Conservation (phyloP, 1,284 basidiomycete genomes). For the Cutaneotrichosporon sp. region DNA sequence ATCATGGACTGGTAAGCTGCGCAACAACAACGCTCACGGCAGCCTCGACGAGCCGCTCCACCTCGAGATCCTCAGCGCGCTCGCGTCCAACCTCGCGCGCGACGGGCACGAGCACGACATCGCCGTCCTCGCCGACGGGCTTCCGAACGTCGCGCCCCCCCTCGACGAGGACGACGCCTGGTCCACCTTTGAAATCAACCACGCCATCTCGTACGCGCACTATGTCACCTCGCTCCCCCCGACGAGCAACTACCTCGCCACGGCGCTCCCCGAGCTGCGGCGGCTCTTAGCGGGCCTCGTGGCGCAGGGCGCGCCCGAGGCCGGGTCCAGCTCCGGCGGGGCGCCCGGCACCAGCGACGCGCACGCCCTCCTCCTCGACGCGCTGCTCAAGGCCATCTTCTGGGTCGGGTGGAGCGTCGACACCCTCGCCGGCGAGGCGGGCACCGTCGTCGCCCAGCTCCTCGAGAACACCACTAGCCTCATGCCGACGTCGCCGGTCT, state of each 20-base stretch:
- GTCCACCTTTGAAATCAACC: constrained; percentile 48
- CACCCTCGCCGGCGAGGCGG: constrained; percentile 25
- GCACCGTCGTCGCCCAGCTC: constrained; percentile 29
- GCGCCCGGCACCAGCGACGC: constrained; percentile 23
- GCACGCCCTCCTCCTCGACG: constrained; percentile 39
- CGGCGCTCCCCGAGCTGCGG: constrained; percentile 32
- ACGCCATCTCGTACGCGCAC: constrained; percentile 50
- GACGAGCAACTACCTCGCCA: constrained; percentile 19
- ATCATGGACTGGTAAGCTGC: constrained; percentile 42
- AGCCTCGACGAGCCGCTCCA: constrained; percentile 53
- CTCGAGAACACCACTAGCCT: constrained; percentile 25
- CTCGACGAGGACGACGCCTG: constrained; percentile 39
- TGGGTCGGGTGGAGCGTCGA: constrained; percentile 41
- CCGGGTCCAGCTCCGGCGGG: constrained; percentile 8
- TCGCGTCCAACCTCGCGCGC: constrained; percentile 28
- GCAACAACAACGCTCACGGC: constrained; percentile 3
- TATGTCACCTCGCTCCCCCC: constrained; percentile 39
- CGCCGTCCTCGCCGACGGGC: constrained; percentile 30
- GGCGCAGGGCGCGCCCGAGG: constrained; percentile 22
- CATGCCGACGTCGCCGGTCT: constrained; percentile 26
- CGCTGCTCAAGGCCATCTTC: constrained; percentile 38
- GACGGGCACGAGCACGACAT: constrained; percentile 15
- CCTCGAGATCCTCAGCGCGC: constrained; percentile 47
- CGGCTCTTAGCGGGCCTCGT: constrained; percentile 36
- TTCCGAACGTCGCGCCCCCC: constrained; percentile 23